phyloP scores from a whole-genome alignment of 306 rosid genomes.

The Cucumis hystrix region DNA sequence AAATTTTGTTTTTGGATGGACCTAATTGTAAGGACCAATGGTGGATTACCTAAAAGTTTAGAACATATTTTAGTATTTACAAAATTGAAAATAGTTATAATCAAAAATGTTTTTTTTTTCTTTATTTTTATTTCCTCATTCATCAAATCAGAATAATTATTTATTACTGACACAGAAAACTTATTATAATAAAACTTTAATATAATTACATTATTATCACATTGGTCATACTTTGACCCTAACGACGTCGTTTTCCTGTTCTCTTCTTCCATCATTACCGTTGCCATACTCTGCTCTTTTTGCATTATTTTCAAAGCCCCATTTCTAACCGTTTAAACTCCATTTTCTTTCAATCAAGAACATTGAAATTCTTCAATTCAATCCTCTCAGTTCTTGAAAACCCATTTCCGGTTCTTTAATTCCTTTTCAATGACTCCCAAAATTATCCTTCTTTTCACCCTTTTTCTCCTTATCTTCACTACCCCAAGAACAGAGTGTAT shows the following conservation, averaged over 20 bases:
- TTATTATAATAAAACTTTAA: not conserved
- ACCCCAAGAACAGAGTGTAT: conserved; percentile 7
- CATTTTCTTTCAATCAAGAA: not conserved
- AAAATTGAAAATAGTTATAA: too few species aligned
- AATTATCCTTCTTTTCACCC: not conserved
- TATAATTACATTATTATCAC: not conserved
- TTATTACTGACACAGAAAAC: not conserved
- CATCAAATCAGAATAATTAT: not conserved
- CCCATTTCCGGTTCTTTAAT: not conserved
- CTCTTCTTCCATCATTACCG: not conserved
- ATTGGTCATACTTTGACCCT: not conserved
- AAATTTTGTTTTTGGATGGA: too few species aligned
- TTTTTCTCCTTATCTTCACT: not conserved
- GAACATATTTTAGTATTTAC: too few species aligned
- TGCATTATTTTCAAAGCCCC: not conserved
- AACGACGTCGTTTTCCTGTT: not conserved
- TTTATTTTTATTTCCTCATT: not conserved
- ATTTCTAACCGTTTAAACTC: conserved; percentile 17
- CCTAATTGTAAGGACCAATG: too few species aligned
- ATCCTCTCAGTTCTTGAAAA: not conserved
- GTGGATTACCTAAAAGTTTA: too few species aligned
- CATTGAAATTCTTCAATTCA: not conserved
- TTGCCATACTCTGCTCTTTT: not conserved
- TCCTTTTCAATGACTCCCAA: not conserved
- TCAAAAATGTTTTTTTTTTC: too few species aligned